Base-by-base conservation (phyloP, 495 filamentous ascomycete genomes). In the Lasiosphaeria ovina region DNA sequence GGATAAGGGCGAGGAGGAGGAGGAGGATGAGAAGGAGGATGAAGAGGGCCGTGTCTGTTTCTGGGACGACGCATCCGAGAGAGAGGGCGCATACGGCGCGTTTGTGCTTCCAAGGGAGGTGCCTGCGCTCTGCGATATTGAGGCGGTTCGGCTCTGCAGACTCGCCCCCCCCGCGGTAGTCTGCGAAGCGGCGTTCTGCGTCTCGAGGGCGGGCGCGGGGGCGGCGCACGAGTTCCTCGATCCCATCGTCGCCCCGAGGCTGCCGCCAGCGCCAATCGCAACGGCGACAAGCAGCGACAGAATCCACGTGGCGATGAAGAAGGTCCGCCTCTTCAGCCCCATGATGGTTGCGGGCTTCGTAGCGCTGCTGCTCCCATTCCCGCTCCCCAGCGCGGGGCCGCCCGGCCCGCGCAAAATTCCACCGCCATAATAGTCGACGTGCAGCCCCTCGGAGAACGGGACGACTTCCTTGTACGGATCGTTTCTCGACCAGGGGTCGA, bases 231-330 rank as follows among this genome's bases (percentile, higher is more conserved):
- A 7, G 51, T 42, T 55, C 6, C 57, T n/a, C 1, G 57, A 59
- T 1, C 35, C 2, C 9, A 56, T 45, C 8, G 58, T 55, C 0
- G 58, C 58, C 0, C 58, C 58, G 1, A 61, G 51, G 8, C 58
- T 42, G 1, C 36, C 58, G 17, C 58, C 58, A 14, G 55, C 58
- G 3, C 58, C 52, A 0, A 55, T 33, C 0, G 40, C 58, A 17
- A 61, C 50, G 16, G 52, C 58, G 6, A 55, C 6, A 33, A 38
- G 32, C 3, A 61, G 44, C 8, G 52, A 55, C 12, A 36, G 3
- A 9, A 55, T 31, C 58, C 58, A 61, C 6, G 44, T 42, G 4
- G 50, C 11, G 35, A 61, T 61, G 17, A 61, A 61, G 34, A 61
- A 61, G 33, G 52, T 61, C n/a, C 52, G 52, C 6, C 58, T 7